Conservation (phyloP, 2,329 filamentous ascomycete genomes). For the Cladosporium halotolerans region DNA sequence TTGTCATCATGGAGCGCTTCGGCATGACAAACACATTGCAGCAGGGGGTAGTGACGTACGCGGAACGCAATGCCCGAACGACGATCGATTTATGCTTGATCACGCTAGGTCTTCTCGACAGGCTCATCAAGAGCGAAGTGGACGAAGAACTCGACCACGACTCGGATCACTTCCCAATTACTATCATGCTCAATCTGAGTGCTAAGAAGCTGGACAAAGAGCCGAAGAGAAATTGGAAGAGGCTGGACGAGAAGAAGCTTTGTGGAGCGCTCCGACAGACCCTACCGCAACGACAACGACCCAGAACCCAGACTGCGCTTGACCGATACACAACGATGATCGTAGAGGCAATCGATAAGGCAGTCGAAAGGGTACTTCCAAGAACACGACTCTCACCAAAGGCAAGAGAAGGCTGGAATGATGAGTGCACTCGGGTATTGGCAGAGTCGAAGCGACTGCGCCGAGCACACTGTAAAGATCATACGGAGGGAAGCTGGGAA, state of each 20-base stretch:
- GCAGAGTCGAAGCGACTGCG: neutral
- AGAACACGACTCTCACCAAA: neutral
- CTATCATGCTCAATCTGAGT: neutral
- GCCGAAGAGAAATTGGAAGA: neutral
- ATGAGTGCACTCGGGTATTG: neutral
- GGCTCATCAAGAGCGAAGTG: neutral
- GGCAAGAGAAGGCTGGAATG: neutral
- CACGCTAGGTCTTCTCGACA: neutral
- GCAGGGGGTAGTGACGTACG: neutral
- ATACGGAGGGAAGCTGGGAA: neutral
- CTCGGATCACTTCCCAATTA: constrained; percentile 1
- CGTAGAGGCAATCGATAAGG: neutral
- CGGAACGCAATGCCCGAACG: neutral
- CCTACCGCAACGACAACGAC: neutral
- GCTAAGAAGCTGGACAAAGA: neutral
- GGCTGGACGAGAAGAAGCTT: neutral
- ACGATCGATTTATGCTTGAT: neutral
- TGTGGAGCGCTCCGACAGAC: neutral
- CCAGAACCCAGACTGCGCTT: neutral
- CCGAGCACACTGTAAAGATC: neutral
- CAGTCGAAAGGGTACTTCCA: neutral
- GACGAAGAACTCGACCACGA: neutral
- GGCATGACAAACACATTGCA: neutral
- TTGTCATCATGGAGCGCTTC: neutral
- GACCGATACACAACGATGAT: neutral